phyloP scores from a whole-genome alignment of 352 stramenopile species.

The Aphanomyces euteiches region DNA sequence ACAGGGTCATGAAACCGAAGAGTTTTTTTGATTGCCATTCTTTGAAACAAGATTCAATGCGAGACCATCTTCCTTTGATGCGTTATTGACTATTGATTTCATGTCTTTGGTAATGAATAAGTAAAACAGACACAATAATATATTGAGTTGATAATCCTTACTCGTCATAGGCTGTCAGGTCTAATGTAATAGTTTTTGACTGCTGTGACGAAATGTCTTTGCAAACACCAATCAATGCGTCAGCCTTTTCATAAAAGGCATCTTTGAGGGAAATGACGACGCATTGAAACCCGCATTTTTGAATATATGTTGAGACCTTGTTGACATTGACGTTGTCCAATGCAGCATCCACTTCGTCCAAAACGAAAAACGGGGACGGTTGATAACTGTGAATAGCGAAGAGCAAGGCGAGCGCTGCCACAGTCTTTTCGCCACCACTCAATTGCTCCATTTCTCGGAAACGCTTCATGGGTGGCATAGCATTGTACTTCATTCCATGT shows the following conservation, averaged over 20 bases:
- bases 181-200: constrained; percentile 71
- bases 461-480: constrained; percentile 99
- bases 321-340: constrained; percentile 99
- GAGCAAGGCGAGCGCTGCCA: constrained; percentile 97
- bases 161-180: constrained; percentile 67
- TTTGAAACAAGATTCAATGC: no score
- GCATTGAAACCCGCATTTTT: constrained; percentile 94
- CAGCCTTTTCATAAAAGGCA: constrained; percentile 94
- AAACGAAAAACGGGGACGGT: constrained; percentile 97
- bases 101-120: no score
- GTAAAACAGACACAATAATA: no score
- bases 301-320: constrained; percentile 97
- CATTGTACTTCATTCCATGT: constrained; percentile 99
- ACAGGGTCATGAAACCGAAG: no score
- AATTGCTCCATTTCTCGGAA: constrained; percentile 98
- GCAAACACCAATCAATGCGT: constrained; percentile 90
- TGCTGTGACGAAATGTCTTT: constrained; percentile 75
- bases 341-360: constrained; percentile 99
- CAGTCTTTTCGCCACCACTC: constrained; percentile 98
- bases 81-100: no score
- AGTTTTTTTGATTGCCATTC: no score
- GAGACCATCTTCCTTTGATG: no score
- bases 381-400: constrained; percentile 99
- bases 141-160: constrained; percentile 17
- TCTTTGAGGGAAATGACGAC: constrained; percentile 99